Conservation (phyloP, 2,329 filamentous ascomycete species). For the Fusarium longipes region DNA sequence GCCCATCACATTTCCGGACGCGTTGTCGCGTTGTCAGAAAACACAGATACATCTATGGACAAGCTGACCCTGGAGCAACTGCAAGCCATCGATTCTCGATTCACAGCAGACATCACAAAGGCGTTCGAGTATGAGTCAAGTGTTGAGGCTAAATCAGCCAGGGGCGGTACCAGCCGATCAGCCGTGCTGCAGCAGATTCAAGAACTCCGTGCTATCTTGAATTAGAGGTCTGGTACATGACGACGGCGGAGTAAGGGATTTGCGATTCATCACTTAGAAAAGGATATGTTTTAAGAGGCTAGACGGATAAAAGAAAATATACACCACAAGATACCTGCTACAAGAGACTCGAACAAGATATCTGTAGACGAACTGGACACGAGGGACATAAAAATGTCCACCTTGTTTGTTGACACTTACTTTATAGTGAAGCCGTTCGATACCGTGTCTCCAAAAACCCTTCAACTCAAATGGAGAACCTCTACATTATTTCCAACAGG, state of each 20-base stretch:
- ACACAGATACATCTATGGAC: slow-evolving; percentile 73
- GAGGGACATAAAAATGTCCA: no score
- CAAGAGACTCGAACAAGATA: not conserved
- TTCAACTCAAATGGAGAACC: slow-evolving; percentile 49
- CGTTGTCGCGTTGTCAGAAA: slow-evolving; percentile 76
- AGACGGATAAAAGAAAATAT: not conserved
- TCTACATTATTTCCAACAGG: slow-evolving; percentile 66
- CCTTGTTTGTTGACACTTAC: no score
- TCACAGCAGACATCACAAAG: slow-evolving; percentile 72
- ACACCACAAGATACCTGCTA: not conserved
- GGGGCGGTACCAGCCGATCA: slow-evolving; percentile 77
- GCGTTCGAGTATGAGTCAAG: slow-evolving; percentile 78
- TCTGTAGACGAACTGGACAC: not conserved
- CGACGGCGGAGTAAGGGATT: not conserved
- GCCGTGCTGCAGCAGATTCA: slow-evolving; percentile 71
- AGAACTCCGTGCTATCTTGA: slow-evolving; percentile 48
- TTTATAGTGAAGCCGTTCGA: no score
- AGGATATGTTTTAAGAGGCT: not conserved
- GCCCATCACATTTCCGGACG: slow-evolving; percentile 81
- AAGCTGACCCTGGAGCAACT: slow-evolving; percentile 74
- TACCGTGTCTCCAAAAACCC: not conserved
- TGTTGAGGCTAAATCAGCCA: slow-evolving; percentile 75
- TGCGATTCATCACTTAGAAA: not conserved
- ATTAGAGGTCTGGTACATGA: not conserved
- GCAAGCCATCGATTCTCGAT: slow-evolving; percentile 72